These are phyloP conservation scores for Glycyrrhiza uralensis DNA, from an alignment of 306 rosid genomes.

Conservation along the genomic window DNA sequence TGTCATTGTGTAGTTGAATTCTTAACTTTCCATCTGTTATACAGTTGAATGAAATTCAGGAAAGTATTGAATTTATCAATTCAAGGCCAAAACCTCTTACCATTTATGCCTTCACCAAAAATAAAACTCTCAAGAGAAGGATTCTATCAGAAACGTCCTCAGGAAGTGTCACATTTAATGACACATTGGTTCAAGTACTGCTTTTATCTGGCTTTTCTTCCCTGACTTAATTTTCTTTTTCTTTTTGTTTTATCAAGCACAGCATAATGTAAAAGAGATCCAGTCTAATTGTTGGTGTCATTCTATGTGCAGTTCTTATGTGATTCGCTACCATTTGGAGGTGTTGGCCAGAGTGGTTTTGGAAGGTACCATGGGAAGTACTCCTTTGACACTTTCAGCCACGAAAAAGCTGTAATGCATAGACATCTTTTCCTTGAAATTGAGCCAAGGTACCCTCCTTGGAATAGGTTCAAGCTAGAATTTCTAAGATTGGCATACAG, in stretches of 20 bases:
- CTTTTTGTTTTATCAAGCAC: not conserved
- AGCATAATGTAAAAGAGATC: not conserved
- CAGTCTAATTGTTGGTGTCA: not conserved
- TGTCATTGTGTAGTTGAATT: conserved; percentile 2
- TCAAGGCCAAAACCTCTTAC: conserved; percentile 84
- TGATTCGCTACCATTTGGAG: conserved; percentile 44
- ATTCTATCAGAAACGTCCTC: conserved; percentile 80
- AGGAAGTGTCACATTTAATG: conserved; percentile 81
- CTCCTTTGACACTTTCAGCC: conserved; percentile 85
- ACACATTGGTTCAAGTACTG: conserved; percentile 70
- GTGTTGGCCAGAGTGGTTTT: conserved; percentile 69
- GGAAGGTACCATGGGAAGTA: conserved; percentile 97
- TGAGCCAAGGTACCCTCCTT: conserved; percentile 88
- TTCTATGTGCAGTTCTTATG: conserved; percentile 42
- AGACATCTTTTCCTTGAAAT: conserved; percentile 61
- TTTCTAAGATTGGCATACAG: conserved; percentile 67
- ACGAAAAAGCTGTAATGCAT: conserved; percentile 73
- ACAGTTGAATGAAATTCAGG: conserved; percentile 68
- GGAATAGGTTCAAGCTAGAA: conserved; percentile 64
- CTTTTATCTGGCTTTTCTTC: not conserved
- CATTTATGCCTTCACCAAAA: conserved; percentile 75
- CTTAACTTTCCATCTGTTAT: conserved; percentile 2
- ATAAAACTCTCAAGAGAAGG: conserved; percentile 53
- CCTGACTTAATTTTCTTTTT: not conserved
- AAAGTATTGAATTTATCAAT: conserved; percentile 67